Evolutionary conservation across 192 early-diverging fungal species (phyloP), one percentile per base, ranked within the genome.

Genomic region (Endogone sp.): DNA sequence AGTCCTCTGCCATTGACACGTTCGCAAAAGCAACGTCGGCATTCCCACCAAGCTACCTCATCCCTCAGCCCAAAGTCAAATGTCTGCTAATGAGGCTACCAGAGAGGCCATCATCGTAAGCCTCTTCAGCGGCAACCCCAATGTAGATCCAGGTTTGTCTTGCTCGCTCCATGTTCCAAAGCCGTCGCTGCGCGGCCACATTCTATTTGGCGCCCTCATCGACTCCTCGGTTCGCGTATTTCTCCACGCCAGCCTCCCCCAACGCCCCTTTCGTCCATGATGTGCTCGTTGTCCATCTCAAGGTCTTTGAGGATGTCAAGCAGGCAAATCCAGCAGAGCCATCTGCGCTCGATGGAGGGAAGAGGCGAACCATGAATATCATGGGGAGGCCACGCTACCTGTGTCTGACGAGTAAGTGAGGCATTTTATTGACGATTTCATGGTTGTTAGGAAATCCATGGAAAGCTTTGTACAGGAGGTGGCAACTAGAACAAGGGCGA

Each of bases 381-480:
- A 77, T 82, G 55, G 77, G 72, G 60, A 87, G 82, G 32, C 77
- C 78, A 44, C 74, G 85, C 56, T 87, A 85, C 66, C 72, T 87
- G 20, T 79, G 83, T 49, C 64, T 85, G 60, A 82, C 85, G 27
- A 77, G 85, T 85, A 77, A 59, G 63, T 56, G 54, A 10, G 6
- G 4, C 55, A n/a, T 13, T 8, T 58, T 4, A 44, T 49, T 65
- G 24, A 29, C 25, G n/a, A 13, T 27, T n/a, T n/a, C n/a, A n/a
- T n/a, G n/a, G n/a, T n/a, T n/a, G n/a, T n/a, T n/a, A n/a, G n/a
- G n/a, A n/a, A n/a, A n/a, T n/a, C n/a, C n/a, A n/a, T n/a, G n/a
- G n/a, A n/a, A n/a, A n/a, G n/a, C n/a, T n/a, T n/a, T n/a, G n/a
- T n/a, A n/a, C n/a, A n/a, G n/a, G n/a, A n/a, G n/a, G n/a, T n/a